Percentiles rank a stretch among this genome's conserved stretches.
Evolutionary conservation across 2,329 filamentous ascomycete genomes (phyloP).

Genomic region (Neoarthrinium moseri): DNA sequence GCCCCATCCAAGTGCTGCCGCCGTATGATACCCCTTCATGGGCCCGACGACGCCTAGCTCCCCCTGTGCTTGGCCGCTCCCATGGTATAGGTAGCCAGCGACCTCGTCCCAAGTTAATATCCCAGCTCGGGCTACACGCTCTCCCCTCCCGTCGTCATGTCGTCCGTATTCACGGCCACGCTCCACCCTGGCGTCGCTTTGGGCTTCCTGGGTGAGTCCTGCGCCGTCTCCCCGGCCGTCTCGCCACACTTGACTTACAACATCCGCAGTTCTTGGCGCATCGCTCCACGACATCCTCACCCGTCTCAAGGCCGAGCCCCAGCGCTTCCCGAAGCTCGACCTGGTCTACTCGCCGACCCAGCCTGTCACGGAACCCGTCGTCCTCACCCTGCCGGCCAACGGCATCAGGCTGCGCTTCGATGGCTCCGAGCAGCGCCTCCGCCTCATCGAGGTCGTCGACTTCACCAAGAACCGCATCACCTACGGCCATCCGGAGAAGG

Average conservation of each 20-base stretch:
- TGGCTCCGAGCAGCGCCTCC: slow-evolving; percentile 85
- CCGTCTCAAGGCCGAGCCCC: slow-evolving; percentile 82
- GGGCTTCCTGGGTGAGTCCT: slow-evolving; percentile 29
- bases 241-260: neutral
- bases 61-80: too few relatives aligned
- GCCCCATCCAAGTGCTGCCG: too few relatives aligned
- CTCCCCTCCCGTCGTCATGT: slow-evolving; percentile 19
- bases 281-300: slow-evolving; percentile 89
- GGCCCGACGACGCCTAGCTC: too few relatives aligned
- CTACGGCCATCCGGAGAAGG: slow-evolving; percentile 67
- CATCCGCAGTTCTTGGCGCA: slow-evolving; percentile 71
- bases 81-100: neutral
- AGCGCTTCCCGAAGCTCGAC: slow-evolving; percentile 79
- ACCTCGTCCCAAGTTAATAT: neutral
- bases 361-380: slow-evolving; percentile 73
- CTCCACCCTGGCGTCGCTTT: slow-evolving; percentile 28
- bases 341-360: slow-evolving; percentile 74
- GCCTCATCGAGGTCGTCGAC: slow-evolving; percentile 86
- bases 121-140: neutral
- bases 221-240: neutral
- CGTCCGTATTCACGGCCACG: slow-evolving; percentile 27
- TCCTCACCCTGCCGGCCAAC: slow-evolving; percentile 77
- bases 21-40: too few relatives aligned
- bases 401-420: slow-evolving; percentile 91
- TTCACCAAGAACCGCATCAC: slow-evolving; percentile 82